Base-by-base conservation (phyloP, 345 rosid genomes). In the Arabidopsis suecica region DNA sequence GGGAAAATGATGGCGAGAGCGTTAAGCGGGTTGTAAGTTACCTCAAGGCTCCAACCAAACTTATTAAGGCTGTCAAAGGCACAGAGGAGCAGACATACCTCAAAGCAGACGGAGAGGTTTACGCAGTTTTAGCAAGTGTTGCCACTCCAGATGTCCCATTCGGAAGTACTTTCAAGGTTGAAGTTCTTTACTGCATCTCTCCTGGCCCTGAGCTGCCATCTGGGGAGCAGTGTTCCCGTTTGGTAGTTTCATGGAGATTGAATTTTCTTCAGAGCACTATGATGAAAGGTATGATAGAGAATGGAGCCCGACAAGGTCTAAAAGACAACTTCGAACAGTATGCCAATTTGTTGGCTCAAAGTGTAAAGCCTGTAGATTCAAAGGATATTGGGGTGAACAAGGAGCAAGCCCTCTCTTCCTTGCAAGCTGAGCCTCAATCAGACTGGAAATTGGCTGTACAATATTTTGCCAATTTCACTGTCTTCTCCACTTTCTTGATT, bases 211-310 rank as follows among this genome's bases (percentile, higher is more conserved):
- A 90, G 84, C 78, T 88, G 65, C 86, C 91, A 60, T 89, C 96
- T 9, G 93, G 89, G 51, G 96, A 87, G 65, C 85, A 82, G 45
- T 86, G 88, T 81, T 88, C 97, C 9, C 87, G 82, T 74, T 79
- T 94, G 79, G 88, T 86, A n/a, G 68, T 95, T 69, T 95, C 99
- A 0, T 95, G 97, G 98, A 78, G 93, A 44, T 78, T 86, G 83
- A 94, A 91, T 79, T 94, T 91, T 78, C 72, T 90, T 74, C 98
- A 94, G 84, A 88, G 91, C 80, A 86, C 96, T 40, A 91, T 90
- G 93, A 91, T 94, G 93, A 90, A 79, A 85, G 82, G 97, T 38
- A 90, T 94, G 96, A 94, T 91, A 76, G 97, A 94, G 78, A 90
- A 86, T 73, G 98, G 97, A 57, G 93, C 96, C 41, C 83, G 95